phyloP scores from a whole-genome alignment of 345 rosid genomes.

The Brassica napus region Da-Ae NC_063443.1:15987001-15987500 shows the following conservation, averaged over 20 bases:
- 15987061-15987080: no score
- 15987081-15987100: no score
- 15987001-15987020: no score
- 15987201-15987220: background rate
- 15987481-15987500: background rate
- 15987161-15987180: no score
- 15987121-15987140: no score
- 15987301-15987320: conserved; percentile 30
- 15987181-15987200: background rate
- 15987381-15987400: background rate
- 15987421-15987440: conserved; percentile 24
- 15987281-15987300: conserved; percentile 24
- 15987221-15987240: background rate
- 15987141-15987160: no score
- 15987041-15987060: no score
- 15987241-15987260: conserved; percentile 5
- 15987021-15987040: no score
- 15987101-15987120: no score
- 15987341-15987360: conserved; percentile 32
- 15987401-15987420: conserved; percentile 13
- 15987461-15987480: conserved; percentile 5
- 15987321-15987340: conserved; percentile 33
- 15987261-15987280: conserved; percentile 31
- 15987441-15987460: background rate
- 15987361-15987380: conserved; percentile 14